A percentile compares a stretch with the other conserved stretches of the same genome.
phyloP scores from a whole-genome alignment of 1,284 basidiomycete genomes.

The Blastosporella zonata region DNA sequence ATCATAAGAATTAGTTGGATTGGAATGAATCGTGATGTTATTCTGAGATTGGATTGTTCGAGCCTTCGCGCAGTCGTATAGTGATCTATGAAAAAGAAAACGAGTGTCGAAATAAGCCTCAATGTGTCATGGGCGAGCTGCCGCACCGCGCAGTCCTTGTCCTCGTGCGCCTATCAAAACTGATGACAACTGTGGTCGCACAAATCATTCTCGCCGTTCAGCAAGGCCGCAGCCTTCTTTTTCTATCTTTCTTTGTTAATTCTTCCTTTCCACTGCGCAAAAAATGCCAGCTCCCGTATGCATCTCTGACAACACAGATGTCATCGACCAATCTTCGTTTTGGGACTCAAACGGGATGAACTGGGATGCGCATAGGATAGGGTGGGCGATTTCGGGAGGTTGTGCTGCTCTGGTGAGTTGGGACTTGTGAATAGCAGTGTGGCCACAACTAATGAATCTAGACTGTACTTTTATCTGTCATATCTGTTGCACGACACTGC shows the following conservation, averaged over 20 bases:
- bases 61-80: too few species aligned
- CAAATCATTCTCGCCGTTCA: not conserved
- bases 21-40: too few species aligned
- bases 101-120: too few species aligned
- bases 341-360: conserved; percentile 50
- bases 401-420: conserved; percentile 57
- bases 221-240: not conserved
- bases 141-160: too few species aligned
- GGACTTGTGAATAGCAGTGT: not conserved
- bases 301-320: conserved; percentile 43
- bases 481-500: conserved; percentile 57
- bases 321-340: conserved; percentile 57
- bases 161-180: not conserved
- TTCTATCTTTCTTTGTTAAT: not conserved
- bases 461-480: conserved; percentile 58
- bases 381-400: conserved; percentile 71
- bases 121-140: too few species aligned
- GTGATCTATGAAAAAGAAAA: too few species aligned
- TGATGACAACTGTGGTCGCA: not conserved
- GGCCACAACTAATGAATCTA: conserved; percentile 23
- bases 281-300: conserved; percentile 10
- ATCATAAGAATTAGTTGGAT: too few species aligned
- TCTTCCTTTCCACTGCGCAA: not conserved
- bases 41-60: too few species aligned
- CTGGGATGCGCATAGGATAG: conserved; percentile 67